phyloP scores from a whole-genome alignment of 805 yeast genomes.

The Ogataea polymorpha region DNA sequence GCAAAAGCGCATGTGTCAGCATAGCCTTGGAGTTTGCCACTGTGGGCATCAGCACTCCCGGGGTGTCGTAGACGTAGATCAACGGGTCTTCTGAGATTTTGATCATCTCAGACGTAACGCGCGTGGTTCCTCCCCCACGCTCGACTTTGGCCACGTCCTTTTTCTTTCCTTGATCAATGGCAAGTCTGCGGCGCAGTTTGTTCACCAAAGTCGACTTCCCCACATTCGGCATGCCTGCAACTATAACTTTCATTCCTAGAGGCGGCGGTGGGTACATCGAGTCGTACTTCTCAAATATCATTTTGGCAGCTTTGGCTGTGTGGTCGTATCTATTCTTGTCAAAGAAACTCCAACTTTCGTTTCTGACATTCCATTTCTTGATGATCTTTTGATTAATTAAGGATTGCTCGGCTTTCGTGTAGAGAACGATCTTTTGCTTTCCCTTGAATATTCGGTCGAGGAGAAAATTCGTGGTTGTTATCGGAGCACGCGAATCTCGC shows the following conservation, averaged over 20 bases:
- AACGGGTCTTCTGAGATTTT: conserved; percentile 58
- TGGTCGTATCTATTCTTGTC: conserved; percentile 51
- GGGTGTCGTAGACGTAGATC: conserved; percentile 79
- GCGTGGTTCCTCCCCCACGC: conserved; percentile 86
- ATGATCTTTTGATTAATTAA: conserved; percentile 33
- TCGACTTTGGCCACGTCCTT: conserved; percentile 82
- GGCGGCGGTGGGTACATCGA: conserved; percentile 71
- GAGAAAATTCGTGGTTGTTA: conserved; percentile 77
- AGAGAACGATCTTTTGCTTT: conserved; percentile 59
- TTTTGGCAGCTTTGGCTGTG: conserved; percentile 47
- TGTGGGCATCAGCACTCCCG: conserved; percentile 86
- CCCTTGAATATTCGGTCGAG: conserved; percentile 62
- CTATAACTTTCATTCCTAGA: conserved; percentile 69
- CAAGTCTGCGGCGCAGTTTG: conserved; percentile 48
- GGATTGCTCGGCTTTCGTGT: conserved; percentile 72
- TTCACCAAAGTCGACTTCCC: conserved; percentile 91
- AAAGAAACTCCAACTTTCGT: conserved; percentile 39
- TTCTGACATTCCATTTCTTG: conserved; percentile 32
- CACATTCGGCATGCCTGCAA: conserved; percentile 97
- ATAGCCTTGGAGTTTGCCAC: conserved; percentile 63
- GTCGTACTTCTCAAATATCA: conserved; percentile 44
- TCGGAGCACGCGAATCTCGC: conserved; percentile 86
- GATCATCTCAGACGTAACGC: conserved; percentile 73
- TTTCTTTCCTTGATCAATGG: conserved; percentile 10
- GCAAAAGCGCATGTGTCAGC: conserved; percentile 70